Conservation (phyloP, 2,329 filamentous ascomycete genomes). For the Colletotrichum phormii region DNA sequence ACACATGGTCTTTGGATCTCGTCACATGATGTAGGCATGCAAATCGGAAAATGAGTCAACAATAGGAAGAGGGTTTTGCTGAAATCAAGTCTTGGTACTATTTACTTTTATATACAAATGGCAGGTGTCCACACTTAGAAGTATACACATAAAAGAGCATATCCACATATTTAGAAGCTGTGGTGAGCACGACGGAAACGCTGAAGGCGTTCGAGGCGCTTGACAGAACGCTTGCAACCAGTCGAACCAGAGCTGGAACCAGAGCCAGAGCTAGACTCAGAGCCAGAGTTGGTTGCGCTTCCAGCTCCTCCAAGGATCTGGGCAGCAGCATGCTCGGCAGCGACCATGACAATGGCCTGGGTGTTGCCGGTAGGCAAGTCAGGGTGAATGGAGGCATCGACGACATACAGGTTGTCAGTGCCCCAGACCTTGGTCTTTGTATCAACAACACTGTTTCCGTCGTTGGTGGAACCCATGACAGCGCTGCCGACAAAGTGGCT, state of each 20-base stretch:
- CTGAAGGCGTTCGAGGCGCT: conserved; percentile 57
- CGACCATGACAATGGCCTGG: conserved; percentile 38
- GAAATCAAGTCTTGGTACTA: not conserved
- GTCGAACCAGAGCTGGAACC: conserved; percentile 40
- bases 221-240: conserved; percentile 44
- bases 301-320: conserved; percentile 28
- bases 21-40: no score
- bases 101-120: not conserved
- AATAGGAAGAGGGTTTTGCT: not conserved
- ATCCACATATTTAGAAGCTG: not conserved
- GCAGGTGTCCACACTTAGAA: not conserved
- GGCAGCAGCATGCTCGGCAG: conserved; percentile 35
- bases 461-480: conserved; percentile 60
- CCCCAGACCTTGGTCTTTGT: conserved; percentile 68
- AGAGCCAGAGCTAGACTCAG: conserved; percentile 40
- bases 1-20: no score
- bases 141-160: not conserved
- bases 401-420: conserved; percentile 70
- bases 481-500: conserved; percentile 54
- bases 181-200: conserved; percentile 35
- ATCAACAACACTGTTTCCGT: conserved; percentile 66
- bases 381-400: conserved; percentile 72
- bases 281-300: conserved; percentile 39
- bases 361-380: conserved; percentile 45
- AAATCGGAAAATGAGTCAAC: no score